Evolutionary conservation across 345 rosid genomes (phyloP).

Genomic region (Melastoma malabathricum): DNA sequence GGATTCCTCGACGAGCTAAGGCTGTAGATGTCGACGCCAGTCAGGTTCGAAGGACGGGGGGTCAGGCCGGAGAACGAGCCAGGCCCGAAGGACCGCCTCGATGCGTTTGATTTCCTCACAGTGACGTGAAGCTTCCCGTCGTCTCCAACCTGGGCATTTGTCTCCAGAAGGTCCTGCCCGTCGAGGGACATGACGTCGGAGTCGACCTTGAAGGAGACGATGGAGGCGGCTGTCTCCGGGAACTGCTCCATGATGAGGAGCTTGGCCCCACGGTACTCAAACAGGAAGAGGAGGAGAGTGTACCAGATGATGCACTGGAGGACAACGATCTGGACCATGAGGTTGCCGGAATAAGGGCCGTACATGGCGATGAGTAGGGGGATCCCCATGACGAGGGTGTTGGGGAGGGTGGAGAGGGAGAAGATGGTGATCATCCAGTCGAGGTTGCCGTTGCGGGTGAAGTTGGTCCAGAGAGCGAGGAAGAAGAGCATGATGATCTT

Average conservation of each 20-base stretch:
- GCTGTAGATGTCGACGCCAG: conserved; percentile 91
- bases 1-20: conserved; percentile 64
- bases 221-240: conserved; percentile 89
- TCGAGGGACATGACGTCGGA: conserved; percentile 83
- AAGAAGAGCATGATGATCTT: conserved; percentile 54
- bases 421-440: conserved; percentile 96
- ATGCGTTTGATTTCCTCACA: conserved; percentile 75
- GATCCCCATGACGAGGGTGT: conserved; percentile 94
- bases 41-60: conserved; percentile 77
- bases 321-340: conserved; percentile 91
- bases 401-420: conserved; percentile 82
- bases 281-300: conserved; percentile 73
- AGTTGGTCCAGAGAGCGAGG: conserved; percentile 50
- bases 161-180: conserved; percentile 61
- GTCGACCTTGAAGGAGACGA: conserved; percentile 78
- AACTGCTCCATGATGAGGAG: conserved; percentile 85
- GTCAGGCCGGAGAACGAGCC: conserved; percentile 48
- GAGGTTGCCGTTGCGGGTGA: conserved; percentile 45
- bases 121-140: conserved; percentile 92
- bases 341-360: conserved; percentile 47
- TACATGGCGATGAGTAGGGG: conserved; percentile 91
- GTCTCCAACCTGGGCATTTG: conserved; percentile 72
- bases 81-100: conserved; percentile 47
- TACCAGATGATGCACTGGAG: conserved; percentile 97
- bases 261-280: conserved; percentile 89